Evolutionary conservation across 495 filamentous ascomycete species (phyloP).

Genomic region (Chaetomium tenue): DNA sequence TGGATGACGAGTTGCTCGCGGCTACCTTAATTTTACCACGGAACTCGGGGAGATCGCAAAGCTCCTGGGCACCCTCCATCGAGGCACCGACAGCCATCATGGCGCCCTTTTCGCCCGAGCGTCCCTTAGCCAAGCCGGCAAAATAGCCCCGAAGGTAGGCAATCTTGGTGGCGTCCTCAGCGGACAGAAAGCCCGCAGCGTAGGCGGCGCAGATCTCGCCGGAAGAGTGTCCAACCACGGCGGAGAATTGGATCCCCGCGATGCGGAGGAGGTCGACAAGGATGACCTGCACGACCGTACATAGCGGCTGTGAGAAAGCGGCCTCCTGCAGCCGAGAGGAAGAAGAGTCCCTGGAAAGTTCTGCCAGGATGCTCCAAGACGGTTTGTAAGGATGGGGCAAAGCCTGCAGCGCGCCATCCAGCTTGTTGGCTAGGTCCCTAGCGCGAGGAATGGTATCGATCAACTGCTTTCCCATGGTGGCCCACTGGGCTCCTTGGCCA

Average conservation of each 20-base stretch:
- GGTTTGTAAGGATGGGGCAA: neutral
- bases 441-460: neutral
- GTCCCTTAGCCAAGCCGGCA: slow-evolving; percentile 17
- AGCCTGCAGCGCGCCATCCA: neutral
- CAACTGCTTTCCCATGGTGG: slow-evolving; percentile 43
- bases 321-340: neutral
- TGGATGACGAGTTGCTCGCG: slow-evolving; percentile 45
- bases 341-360: neutral
- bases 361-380: neutral
- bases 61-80: neutral
- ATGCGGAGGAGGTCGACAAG: slow-evolving; percentile 48
- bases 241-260: slow-evolving; percentile 42
- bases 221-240: slow-evolving; percentile 59
- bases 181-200: slow-evolving; percentile 39
- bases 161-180: slow-evolving; percentile 26
- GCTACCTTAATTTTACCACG: slow-evolving; percentile 31
- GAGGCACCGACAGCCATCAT: slow-evolving; percentile 1
- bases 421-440: neutral
- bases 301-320: slow-evolving; percentile 42
- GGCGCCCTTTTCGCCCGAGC: slow-evolving; percentile 1
- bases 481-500: slow-evolving; percentile 39
- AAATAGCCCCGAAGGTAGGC: slow-evolving; percentile 22
- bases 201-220: slow-evolving; percentile 60
- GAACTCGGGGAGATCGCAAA: neutral
- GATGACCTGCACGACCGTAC: slow-evolving; percentile 49